Evolutionary conservation across 306 rosid species (phyloP), one percentile per base, ranked within the genome.

Genomic region (Prunus dulcis): DNA sequence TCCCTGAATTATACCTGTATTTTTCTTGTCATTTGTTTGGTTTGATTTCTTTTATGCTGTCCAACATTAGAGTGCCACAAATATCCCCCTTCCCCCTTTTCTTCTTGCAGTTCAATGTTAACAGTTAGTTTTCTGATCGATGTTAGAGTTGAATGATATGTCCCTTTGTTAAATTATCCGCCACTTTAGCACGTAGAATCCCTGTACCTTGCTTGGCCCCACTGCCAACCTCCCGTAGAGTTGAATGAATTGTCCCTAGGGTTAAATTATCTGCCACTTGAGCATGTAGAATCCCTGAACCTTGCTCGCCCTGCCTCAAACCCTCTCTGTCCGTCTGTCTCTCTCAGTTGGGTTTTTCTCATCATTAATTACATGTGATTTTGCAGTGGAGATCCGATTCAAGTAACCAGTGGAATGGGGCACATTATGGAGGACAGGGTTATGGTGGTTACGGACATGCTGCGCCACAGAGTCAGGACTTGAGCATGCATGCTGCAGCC

Each of bases 341-440:
- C 30, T n/a, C 30, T 9, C 10, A 2, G 5, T 57, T 38, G 8
- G 20, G 3, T 4, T 28, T 47, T 30, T 47, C 22, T 12, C 30
- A 56, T 56, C 9, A 5, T 41, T 60, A 65, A 72, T 34, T 30
- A 5, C 14, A 77, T 75, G 79, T 67, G 62, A 74, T 81, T 56
- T 71, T 10, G 78, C 96, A 93, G 98, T 91, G 98, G 98, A 90
- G 97, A 76, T 52, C 72, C 25, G 97, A 91, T 82, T 83, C 91
- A 51, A 68, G 72, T 66, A 80, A 87, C 84, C 90, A 84, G 76
- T 87, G 90, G 90, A 84, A 84, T 75, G 98, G 96, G 73, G 77
- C 81, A 15, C 92, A 88, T 32, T 84, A 86, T 41, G 92, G 91
- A 68, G 88, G 89, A 63, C 86, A 83, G 41, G 85, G 87, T 1